These are phyloP conservation scores for Brettanomyces nanus DNA, from an alignment of 805 yeast genomes.

Conservation along the genomic window DNA sequence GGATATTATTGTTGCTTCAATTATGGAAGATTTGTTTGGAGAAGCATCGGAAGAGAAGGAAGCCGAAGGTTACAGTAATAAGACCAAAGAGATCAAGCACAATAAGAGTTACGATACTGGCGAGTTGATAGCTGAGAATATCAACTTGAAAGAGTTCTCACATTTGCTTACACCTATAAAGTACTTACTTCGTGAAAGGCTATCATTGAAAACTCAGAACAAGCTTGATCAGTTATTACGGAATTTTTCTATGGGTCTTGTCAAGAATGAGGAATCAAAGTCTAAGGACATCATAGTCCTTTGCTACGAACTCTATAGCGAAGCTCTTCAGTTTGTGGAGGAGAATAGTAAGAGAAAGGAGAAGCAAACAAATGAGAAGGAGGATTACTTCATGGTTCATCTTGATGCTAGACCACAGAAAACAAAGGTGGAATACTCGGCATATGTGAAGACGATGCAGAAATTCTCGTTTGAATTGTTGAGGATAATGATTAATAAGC, in stretches of 20 bases:
- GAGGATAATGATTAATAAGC: slow-evolving; percentile 59
- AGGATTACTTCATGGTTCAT: slow-evolving; percentile 66
- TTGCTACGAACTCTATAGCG: slow-evolving; percentile 64
- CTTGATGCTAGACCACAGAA: slow-evolving; percentile 50
- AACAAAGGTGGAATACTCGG: slow-evolving; percentile 47
- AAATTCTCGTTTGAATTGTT: slow-evolving; percentile 71
- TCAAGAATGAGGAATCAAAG: slow-evolving; percentile 54
- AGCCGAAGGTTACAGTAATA: slow-evolving; percentile 79
- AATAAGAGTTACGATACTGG: slow-evolving; percentile 85
- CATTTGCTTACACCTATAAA: slow-evolving; percentile 62
- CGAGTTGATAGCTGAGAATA: slow-evolving; percentile 62
- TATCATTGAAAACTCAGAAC: slow-evolving; percentile 59
- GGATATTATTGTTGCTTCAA: slow-evolving; percentile 50
- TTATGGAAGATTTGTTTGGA: slow-evolving; percentile 93
- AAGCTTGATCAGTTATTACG: slow-evolving; percentile 74
- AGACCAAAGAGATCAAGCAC: slow-evolving; percentile 84
- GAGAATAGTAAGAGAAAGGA: slow-evolving; percentile 12
- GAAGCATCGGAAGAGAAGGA: slow-evolving; percentile 90
- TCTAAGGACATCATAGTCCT: slow-evolving; percentile 53
- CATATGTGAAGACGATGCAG: slow-evolving; percentile 56
- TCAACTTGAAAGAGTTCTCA: slow-evolving; percentile 49
- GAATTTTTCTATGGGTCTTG: slow-evolving; percentile 72
- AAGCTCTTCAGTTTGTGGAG: slow-evolving; percentile 31
- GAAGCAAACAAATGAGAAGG: slow-evolving; percentile 16
- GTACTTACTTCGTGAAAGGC: slow-evolving; percentile 50